Conservation (phyloP, 1,284 basidiomycete genomes). For the Naganishia sp. region DNA sequence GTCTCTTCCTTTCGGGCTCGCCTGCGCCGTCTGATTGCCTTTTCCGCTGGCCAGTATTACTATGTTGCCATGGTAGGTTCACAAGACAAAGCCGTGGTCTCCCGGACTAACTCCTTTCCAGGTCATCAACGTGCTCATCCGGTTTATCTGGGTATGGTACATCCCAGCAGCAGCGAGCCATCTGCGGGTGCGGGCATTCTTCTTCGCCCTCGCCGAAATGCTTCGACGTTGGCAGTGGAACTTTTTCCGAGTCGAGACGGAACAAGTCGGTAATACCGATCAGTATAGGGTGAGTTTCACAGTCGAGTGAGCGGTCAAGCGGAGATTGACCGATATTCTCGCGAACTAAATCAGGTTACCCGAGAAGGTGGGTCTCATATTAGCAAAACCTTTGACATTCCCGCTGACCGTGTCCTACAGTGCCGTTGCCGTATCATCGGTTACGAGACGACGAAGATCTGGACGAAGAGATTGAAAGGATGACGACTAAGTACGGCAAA, state of each 20-base stretch:
- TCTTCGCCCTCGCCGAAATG: slow-evolving; percentile 74
- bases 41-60: slow-evolving; percentile 46
- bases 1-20: slow-evolving; percentile 42
- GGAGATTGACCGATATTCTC: not conserved
- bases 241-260: slow-evolving; percentile 65
- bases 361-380: slow-evolving; percentile 27
- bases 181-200: slow-evolving; percentile 65
- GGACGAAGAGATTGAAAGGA: slow-evolving; percentile 30
- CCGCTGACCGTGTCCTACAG: not conserved
- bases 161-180: slow-evolving; percentile 62
- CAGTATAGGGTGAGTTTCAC: slow-evolving; percentile 43
- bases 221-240: slow-evolving; percentile 87
- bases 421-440: slow-evolving; percentile 32
- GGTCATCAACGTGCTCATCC: slow-evolving; percentile 66
- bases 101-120: slow-evolving; percentile 56
- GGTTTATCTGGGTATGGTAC: slow-evolving; percentile 82
- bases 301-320: not conserved
- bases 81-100: not conserved
- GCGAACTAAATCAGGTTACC: slow-evolving; percentile 13
- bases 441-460: slow-evolving; percentile 31
- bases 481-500: slow-evolving; percentile 8
- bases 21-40: not conserved
- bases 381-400: not conserved
- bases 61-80: slow-evolving; percentile 55
- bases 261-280: slow-evolving; percentile 55